These are phyloP conservation scores for Apiospora koreana DNA, from an alignment of 2,329 filamentous ascomycete species.

Conservation along the genomic window DNA sequence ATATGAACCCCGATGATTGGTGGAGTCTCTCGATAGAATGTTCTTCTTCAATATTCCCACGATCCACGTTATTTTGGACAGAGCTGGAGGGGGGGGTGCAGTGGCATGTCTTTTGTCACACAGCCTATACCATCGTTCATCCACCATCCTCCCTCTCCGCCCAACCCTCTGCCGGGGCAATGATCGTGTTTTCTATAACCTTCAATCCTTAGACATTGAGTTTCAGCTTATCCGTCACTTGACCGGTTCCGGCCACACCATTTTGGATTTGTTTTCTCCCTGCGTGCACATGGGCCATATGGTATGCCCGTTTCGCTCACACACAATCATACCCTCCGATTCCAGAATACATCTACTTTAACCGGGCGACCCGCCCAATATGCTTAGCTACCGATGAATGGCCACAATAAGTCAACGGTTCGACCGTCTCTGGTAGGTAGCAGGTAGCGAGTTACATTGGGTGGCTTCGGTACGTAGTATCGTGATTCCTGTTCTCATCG, in stretches of 20 bases:
- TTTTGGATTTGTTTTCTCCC: not conserved
- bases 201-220: not conserved
- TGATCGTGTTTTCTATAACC: not conserved
- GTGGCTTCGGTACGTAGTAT: not conserved
- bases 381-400: not conserved
- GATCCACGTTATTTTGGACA: not conserved
- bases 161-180: not conserved
- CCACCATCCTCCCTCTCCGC: not conserved
- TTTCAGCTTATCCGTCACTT: constrained; percentile 5
- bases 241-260: not conserved
- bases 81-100: not conserved
- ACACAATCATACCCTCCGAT: not conserved
- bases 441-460: not conserved
- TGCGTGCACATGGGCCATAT: not conserved
- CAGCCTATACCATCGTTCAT: not conserved
- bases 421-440: not conserved
- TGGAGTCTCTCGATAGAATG: not conserved
- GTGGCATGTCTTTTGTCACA: not conserved
- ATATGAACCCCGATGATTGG: not conserved
- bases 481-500: not conserved
- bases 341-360: constrained; percentile 1
- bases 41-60: not conserved
- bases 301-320: not conserved
- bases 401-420: not conserved
- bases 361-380: not conserved